Percentiles rank a stretch among this genome's conserved stretches.
These are phyloP conservation scores for Delphinella strobiligena DNA, from an alignment of 2,329 filamentous ascomycete species.

Conservation along the genomic window DNA sequence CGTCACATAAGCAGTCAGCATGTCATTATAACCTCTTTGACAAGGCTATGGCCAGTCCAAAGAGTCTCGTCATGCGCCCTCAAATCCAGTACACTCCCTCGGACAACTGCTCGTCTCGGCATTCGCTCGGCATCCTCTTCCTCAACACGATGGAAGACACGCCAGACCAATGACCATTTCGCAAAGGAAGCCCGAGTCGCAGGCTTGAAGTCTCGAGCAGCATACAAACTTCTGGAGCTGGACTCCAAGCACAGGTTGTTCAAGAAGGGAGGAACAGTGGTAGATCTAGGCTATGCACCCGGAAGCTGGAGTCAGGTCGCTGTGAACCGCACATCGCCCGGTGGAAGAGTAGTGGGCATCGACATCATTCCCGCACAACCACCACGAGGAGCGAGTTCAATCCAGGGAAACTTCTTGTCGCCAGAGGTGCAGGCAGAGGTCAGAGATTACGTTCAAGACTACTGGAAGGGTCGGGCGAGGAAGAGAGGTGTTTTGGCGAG, in stretches of 20 bases:
- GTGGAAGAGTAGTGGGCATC: constrained; percentile 75
- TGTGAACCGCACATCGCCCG: constrained; percentile 60
- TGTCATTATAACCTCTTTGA: not conserved
- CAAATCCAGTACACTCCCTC: not conserved
- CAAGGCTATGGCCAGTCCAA: constrained; percentile 18
- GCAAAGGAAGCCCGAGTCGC: constrained; percentile 64
- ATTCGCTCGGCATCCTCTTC: constrained; percentile 33
- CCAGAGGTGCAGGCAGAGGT: constrained; percentile 63
- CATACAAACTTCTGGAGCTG: constrained; percentile 88
- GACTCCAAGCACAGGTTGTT: constrained; percentile 74
- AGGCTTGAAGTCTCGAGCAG: constrained; percentile 77
- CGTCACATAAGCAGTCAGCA: not conserved
- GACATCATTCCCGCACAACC: constrained; percentile 90
- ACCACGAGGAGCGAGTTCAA: constrained; percentile 79
- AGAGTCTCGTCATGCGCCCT: constrained; percentile 1
- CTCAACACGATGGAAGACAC: constrained; percentile 68
- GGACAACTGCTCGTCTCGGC: not conserved
- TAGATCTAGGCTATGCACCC: constrained; percentile 76
- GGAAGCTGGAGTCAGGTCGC: constrained; percentile 67
- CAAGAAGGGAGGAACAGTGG: constrained; percentile 65
- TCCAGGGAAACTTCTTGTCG: constrained; percentile 88
- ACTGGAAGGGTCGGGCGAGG: constrained; percentile 43
- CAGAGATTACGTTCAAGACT: constrained; percentile 59
- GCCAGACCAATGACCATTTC: constrained; percentile 63
- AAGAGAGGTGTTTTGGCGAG: constrained; percentile 14